Evolutionary conservation across 2,329 filamentous ascomycete genomes (phyloP).

Genomic region (Davidsoniella australis): DNA sequence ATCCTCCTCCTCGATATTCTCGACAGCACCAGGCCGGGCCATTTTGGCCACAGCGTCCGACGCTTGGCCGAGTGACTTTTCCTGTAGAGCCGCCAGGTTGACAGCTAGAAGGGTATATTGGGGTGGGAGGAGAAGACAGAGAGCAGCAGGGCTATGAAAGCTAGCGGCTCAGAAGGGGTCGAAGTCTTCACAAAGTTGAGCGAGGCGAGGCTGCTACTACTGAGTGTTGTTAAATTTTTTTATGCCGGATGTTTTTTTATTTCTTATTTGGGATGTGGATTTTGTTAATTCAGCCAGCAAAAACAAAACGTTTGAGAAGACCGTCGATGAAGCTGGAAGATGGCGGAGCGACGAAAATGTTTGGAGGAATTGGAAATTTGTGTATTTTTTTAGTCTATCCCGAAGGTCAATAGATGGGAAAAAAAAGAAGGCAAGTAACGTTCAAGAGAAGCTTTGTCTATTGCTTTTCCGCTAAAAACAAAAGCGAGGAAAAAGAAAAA

Average conservation of each 20-base stretch:
- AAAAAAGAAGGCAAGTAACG: background rate
- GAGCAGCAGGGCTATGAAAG: background rate
- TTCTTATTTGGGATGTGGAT: too few relatives aligned
- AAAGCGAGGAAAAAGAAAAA: background rate
- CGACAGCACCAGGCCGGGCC: slow-evolving; percentile 50
- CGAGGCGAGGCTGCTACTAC: background rate
- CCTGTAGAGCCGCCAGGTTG: slow-evolving; percentile 47
- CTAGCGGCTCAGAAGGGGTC: background rate
- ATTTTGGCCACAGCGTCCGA: slow-evolving; percentile 51
- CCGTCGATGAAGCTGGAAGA: too few relatives aligned
- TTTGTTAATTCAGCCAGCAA: too few relatives aligned
- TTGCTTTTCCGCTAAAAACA: background rate
- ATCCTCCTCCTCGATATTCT: slow-evolving; percentile 33
- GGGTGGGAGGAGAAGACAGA: background rate
- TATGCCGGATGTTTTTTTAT: too few relatives aligned
- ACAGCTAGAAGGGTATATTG: slow-evolving; percentile 13
- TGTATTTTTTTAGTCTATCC: background rate
- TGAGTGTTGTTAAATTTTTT: too few relatives aligned
- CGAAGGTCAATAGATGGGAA: background rate
- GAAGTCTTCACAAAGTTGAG: background rate
- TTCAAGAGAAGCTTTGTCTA: too few relatives aligned
- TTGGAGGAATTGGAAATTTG: background rate
- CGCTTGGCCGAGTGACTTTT: slow-evolving; percentile 43
- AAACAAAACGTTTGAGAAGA: background rate
- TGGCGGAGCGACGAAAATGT: background rate